These are phyloP conservation scores for Phytophthora europaea DNA, from an alignment of 352 stramenopile species.

Conservation along the genomic window DNA sequence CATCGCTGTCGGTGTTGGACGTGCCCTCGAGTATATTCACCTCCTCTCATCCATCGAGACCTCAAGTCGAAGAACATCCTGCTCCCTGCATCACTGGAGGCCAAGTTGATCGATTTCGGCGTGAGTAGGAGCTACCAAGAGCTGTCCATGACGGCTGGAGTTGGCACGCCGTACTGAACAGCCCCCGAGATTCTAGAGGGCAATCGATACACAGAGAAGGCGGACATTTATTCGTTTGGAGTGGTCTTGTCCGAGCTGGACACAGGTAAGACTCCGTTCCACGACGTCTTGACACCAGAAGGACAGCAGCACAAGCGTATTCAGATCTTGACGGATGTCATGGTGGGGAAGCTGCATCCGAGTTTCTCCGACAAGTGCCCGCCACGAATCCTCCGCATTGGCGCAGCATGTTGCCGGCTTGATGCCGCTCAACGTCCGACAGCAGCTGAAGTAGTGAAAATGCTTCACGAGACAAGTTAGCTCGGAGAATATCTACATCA, in stretches of 20 bases:
- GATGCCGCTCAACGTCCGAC: neutral
- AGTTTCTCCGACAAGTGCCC: neutral
- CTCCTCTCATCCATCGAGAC: neutral
- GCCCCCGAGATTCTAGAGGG: neutral
- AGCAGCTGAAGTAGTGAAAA: neutral
- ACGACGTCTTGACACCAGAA: neutral
- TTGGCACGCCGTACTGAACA: neutral
- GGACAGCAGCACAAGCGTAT: neutral
- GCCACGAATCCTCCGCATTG: neutral
- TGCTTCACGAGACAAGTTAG: neutral
- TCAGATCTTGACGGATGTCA: neutral
- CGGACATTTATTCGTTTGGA: neutral
- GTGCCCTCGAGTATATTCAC: neutral
- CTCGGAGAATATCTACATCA: no score
- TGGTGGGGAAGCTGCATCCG: neutral
- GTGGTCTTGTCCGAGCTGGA: neutral
- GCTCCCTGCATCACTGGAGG: neutral
- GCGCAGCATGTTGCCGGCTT: neutral
- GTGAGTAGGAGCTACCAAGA: neutral
- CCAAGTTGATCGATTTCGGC: neutral
- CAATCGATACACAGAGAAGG: neutral
- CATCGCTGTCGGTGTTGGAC: neutral
- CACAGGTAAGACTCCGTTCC: neutral
- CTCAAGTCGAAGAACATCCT: conserved; percentile 1
- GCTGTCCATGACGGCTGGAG: neutral